A percentile compares a stretch with the other conserved stretches of the same genome.
phyloP scores from a whole-genome alignment of 1,284 basidiomycete genomes.

The Leccinum proliferum region DNA sequence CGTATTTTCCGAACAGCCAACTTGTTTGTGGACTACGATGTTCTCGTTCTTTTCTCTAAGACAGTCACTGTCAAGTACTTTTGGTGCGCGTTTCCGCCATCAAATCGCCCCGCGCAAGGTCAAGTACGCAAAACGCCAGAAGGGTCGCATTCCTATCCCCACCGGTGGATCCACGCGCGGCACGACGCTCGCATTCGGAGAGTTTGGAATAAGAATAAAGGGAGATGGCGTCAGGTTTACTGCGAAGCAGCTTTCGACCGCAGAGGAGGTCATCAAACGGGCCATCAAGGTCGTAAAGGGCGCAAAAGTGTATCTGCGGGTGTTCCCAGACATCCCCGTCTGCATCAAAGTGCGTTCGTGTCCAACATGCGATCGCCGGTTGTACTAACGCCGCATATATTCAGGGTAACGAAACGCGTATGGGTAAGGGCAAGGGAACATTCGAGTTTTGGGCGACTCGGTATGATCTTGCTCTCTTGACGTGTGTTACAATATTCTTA shows the following conservation, averaged over 20 bases:
- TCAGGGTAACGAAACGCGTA: slow-evolving; percentile 97
- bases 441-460: slow-evolving; percentile 98
- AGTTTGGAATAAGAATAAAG: slow-evolving; percentile 89
- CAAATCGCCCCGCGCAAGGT: slow-evolving; percentile 81
- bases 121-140: slow-evolving; percentile 83
- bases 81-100: slow-evolving; percentile 28
- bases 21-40: slow-evolving; percentile 9
- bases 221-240: slow-evolving; percentile 79
- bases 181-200: slow-evolving; percentile 88
- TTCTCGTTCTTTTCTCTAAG: slow-evolving; percentile 16
- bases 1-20: background rate
- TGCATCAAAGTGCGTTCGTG: slow-evolving; percentile 78
- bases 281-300: slow-evolving; percentile 93
- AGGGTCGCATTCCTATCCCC: slow-evolving; percentile 80
- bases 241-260: slow-evolving; percentile 87
- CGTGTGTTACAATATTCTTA: background rate
- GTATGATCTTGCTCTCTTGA: slow-evolving; percentile 37
- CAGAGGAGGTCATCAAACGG: slow-evolving; percentile 85
- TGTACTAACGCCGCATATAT: slow-evolving; percentile 6
- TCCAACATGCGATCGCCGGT: background rate
- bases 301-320: slow-evolving; percentile 80
- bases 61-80: slow-evolving; percentile 17
- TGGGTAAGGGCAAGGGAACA: slow-evolving; percentile 98
- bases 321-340: slow-evolving; percentile 96
- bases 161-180: slow-evolving; percentile 91